These are phyloP conservation scores for Geotrichum carabidarum DNA, from an alignment of 1,139 yeast genomes.

Conservation along the genomic window DNA sequence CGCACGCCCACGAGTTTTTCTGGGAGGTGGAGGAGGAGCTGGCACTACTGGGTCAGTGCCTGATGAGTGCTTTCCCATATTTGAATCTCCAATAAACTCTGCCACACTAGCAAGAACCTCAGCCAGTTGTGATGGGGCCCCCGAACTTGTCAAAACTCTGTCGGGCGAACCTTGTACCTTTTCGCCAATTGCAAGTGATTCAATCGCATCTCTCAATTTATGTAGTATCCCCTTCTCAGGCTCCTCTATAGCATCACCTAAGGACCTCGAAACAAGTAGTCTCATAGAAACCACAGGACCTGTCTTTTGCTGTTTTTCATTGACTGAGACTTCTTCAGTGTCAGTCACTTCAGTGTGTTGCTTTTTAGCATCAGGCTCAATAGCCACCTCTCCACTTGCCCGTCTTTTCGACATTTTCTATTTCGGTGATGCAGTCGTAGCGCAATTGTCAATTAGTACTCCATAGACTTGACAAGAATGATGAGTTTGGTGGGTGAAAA, in stretches of 20 bases:
- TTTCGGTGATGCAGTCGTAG: background rate
- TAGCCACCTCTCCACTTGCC: conserved; percentile 7
- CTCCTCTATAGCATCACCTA: conserved; percentile 16
- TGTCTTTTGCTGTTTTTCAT: background rate
- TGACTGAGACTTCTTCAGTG: background rate
- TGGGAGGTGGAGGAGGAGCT: conserved; percentile 1
- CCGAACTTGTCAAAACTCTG: conserved; percentile 10
- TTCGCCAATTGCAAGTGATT: conserved; percentile 10
- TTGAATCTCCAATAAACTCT: conserved; percentile 10
- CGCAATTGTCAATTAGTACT: background rate
- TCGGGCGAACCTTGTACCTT: conserved; percentile 17
- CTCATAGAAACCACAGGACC: conserved; percentile 1
- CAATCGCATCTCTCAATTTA: background rate
- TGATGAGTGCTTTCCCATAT: conserved; percentile 10
- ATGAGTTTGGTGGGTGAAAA: conserved; percentile 2
- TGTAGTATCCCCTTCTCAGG: conserved; percentile 8
- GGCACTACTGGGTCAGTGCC: background rate
- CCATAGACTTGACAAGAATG: background rate
- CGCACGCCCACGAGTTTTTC: conserved; percentile 7
- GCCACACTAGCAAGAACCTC: conserved; percentile 4
- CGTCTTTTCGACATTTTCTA: conserved; percentile 12
- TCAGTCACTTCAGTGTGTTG: background rate
- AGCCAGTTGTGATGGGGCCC: conserved; percentile 4
- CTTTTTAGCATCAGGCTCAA: conserved; percentile 12
- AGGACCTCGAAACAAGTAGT: conserved; percentile 6